Evolutionary conservation across 2,329 filamentous ascomycete genomes (phyloP), one percentile per base, ranked within the genome.

Genomic region (Colletotrichum siamense): DNA sequence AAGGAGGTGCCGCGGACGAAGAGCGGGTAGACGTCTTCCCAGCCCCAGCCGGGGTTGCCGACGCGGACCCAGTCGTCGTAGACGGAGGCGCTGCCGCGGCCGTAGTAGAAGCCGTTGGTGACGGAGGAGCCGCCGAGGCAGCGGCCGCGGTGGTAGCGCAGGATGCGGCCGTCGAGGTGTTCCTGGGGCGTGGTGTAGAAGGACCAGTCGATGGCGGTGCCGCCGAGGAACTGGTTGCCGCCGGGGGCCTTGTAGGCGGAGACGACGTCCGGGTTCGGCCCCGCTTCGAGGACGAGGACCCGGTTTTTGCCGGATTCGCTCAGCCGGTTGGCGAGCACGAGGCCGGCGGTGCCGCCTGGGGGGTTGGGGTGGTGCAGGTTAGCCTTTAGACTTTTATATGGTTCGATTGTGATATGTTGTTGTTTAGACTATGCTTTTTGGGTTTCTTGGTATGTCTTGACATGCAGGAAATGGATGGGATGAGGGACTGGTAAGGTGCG

Each of bases 101-200:
- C 82, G 73, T 83, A 83, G 74, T 81, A 81, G 69, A 84, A 81
- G 18, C 82, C 83, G 62, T 83, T 84, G 28, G 80, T 80, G 6
- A 80, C 78, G 18, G 82, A 83, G 59, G 81, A 81, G 34, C 83
- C 82, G n/a, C 83, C 83, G 6, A 84, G 75, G n/a, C 79, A 79
- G 24, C 79, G 77, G 16, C 82, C 81, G 44, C 81, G 80, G 61
- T 82, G 79, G 76, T 81, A 83, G 28, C 80, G 76, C 62, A 84
- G 79, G 61, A 81, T 81, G 71, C 85, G 84, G 57, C 82, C 78
- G 28, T 80, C 77, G 18, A 81, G 74, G 10, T 78, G 76, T 6
- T 77, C 71, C 52, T 81, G 79, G 2, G 80, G 79, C 3, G 76
- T 77, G 9, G 79, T 81, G 66, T 77, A 77, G 32, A 81, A 81